A percentile compares a stretch with the other conserved stretches of the same genome.
Conservation (phyloP, 345 rosid genomes). For the Gynandropsis gynandra region DNA sequence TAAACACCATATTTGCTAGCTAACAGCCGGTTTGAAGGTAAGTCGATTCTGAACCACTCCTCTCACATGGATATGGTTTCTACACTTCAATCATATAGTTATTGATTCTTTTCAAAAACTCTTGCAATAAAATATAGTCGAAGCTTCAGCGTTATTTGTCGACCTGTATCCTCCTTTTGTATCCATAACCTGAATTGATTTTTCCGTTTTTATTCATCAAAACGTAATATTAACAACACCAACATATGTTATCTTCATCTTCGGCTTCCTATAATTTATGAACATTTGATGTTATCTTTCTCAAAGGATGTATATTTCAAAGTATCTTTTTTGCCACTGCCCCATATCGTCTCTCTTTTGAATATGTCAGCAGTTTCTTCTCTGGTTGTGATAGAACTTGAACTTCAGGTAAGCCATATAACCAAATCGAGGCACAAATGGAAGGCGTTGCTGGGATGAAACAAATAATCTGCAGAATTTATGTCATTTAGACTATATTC, state of each 20-base stretch:
- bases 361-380: constrained; percentile 2
- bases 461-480: no score
- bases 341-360: neutral
- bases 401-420: neutral
- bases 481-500: no score
- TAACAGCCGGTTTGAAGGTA: no score
- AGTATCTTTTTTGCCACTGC: no score
- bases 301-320: no score
- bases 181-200: constrained; percentile 49
- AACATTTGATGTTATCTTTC: constrained; percentile 3
- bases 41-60: no score
- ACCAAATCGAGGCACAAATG: neutral
- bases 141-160: constrained; percentile 52
- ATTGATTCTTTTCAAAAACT: no score
- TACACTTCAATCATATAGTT: no score
- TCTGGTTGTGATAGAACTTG: constrained; percentile 12
- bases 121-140: constrained; percentile 56
- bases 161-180: constrained; percentile 87
- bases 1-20: no score
- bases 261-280: neutral
- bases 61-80: no score
- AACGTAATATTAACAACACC: neutral
- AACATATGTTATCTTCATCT: no score
- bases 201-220: constrained; percentile 3
- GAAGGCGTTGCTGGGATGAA: no score